Evolutionary conservation across 306 rosid genomes (phyloP), one percentile per base, ranked within the genome.

Genomic region (Glycyrrhiza uralensis): DNA sequence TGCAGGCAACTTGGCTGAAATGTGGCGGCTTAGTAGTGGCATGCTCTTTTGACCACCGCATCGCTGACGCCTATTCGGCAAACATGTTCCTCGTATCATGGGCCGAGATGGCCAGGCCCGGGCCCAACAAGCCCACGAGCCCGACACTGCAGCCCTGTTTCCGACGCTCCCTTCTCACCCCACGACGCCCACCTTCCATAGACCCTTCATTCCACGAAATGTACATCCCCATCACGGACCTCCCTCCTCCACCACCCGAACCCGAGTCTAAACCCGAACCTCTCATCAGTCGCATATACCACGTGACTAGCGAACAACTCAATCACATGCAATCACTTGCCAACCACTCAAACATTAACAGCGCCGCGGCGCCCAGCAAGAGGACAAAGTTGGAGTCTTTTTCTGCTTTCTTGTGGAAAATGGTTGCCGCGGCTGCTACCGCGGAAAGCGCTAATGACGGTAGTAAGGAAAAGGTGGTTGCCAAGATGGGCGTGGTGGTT

Each of bases 11-110:
- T 1, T 51, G 44, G 26, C 66, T 92, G 10, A 79, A 75, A 44
- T 89, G 97, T 54, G 96, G 96, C 0, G 91, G 96, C 0, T n/a
- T 87, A 57, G 82, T 92, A 39, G 87, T 92, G 29, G 87, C 82
- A 3, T 92, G 93, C 79, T 69, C 83, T 1, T 89, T 89, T 26
- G 96, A 92, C 75, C 97, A 92, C 60, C 88, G 93, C 12, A 71
- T 92, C 0, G 91, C 93, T 0, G 97, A 89, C 15, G 97, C 91
- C 0, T 77, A 87, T 69, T 92, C 97, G 0, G 42, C 86, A 12
- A 89, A 92, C 84, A 89, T 92, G 91, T 87, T 92, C 49, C 63
- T 92, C 0, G 85, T 89, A 0, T 82, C 91, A 9, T 91, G 97
- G 97, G 92, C 96, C 15, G 61, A 82, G 20, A 66, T 58, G 47